Percentiles rank a stretch among this genome's conserved stretches.
These are phyloP conservation scores for Leishmania martiniquensis DNA, from an alignment of 208 protist species.

Conservation along the genomic window DNA sequence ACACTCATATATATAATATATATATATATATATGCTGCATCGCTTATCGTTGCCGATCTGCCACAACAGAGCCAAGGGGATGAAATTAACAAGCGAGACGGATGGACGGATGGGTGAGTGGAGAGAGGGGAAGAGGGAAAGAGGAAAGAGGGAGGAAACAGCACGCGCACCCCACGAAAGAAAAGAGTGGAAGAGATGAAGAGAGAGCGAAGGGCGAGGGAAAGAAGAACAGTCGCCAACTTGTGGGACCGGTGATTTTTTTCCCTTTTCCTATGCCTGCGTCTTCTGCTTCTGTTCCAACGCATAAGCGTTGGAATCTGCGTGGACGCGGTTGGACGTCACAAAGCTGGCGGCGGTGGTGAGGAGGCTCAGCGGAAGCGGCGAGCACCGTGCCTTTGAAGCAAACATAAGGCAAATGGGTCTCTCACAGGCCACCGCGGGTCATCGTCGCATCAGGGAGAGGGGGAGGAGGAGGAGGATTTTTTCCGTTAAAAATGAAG, in stretches of 20 bases:
- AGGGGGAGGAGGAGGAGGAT: neutral
- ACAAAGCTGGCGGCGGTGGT: neutral
- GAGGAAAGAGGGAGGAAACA: neutral
- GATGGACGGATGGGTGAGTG: neutral
- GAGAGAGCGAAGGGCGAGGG: neutral
- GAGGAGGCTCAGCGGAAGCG: neutral
- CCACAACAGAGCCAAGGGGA: no score
- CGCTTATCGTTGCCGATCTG: no score
- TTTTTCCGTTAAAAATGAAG: no score
- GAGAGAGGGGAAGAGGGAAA: neutral
- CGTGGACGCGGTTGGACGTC: neutral
- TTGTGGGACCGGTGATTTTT: neutral
- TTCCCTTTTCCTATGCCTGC: neutral
- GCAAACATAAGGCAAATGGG: no score
- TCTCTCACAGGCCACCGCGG: no score
- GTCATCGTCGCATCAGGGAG: no score
- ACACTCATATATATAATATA: neutral
- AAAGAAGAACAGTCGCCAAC: constrained; percentile 12
- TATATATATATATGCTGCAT: neutral
- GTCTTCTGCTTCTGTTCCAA: neutral
- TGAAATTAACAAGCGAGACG: no score
- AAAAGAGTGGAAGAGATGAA: neutral
- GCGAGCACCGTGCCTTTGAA: no score
- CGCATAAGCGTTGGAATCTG: neutral
- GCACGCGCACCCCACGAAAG: neutral